Percentiles rank a stretch among this genome's conserved stretches.
These are phyloP conservation scores for Globisporangium polare DNA, from an alignment of 352 stramenopile genomes.

Conservation along the genomic window DNA sequence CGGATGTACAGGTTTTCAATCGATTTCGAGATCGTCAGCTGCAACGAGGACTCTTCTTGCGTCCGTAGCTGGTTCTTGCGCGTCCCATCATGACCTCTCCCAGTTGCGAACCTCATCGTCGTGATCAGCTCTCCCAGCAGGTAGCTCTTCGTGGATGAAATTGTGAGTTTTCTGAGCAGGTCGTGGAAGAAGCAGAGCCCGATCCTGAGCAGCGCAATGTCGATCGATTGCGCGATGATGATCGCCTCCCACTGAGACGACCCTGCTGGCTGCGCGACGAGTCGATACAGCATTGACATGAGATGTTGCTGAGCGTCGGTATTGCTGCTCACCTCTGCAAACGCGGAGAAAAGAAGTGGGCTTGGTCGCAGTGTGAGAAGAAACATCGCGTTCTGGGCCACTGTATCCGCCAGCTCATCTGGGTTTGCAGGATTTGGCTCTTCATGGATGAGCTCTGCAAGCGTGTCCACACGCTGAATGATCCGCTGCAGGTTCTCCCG, in stretches of 20 bases:
- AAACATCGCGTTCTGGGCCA: neutral
- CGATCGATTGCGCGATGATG: slow-evolving; percentile 10
- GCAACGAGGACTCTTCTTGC: neutral
- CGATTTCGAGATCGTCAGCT: slow-evolving; percentile 10
- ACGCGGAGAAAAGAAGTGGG: neutral
- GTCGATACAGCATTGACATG: slow-evolving; percentile 13
- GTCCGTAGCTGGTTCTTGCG: neutral
- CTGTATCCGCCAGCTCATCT: neutral
- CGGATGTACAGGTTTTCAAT: slow-evolving; percentile 61
- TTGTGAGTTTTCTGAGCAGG: slow-evolving; percentile 47
- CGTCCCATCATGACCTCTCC: neutral
- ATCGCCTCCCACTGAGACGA: slow-evolving; percentile 2
- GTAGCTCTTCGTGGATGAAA: slow-evolving; percentile 34
- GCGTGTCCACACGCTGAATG: neutral
- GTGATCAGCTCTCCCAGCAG: slow-evolving; percentile 31
- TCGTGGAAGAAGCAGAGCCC: slow-evolving; percentile 49
- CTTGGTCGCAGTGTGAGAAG: slow-evolving; percentile 9
- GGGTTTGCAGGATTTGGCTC: neutral
- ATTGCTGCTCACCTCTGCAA: neutral
- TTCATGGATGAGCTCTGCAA: neutral
- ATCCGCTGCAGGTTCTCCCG: neutral
- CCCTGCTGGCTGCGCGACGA: slow-evolving; percentile 17
- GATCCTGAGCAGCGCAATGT: slow-evolving; percentile 22
- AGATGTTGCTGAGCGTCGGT: neutral
- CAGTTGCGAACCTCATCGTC: neutral